Evolutionary conservation across 495 filamentous ascomycete genomes (phyloP), one percentile per base, ranked within the genome.

Genomic region (Eremomyces bilateralis): DNA sequence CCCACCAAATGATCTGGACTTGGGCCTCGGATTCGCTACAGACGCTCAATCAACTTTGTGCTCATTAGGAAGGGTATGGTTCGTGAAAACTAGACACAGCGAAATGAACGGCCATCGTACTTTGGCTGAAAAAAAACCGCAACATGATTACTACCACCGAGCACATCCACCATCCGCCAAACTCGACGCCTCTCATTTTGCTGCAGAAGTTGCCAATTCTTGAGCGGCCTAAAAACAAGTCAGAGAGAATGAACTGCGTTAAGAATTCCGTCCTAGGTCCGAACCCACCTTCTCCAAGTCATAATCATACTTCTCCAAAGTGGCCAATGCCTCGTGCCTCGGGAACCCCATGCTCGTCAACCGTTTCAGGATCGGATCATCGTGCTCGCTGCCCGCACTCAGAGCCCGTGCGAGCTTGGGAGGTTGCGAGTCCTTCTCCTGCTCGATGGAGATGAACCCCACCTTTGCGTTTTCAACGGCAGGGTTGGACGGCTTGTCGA

Each of bases 271-370:
- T 64, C 19, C 52, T 88, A 41, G 74, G 84, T 56, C 80, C 80
- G 8, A 65, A 56, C 71, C 60, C 60, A 93, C 88, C 73, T 81
- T 78, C 51, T 91, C 82, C 48, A 93, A 62, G 56, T 94, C 84
- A 54, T 93, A 92, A 50, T 93, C 84, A 54, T 73, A 88, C 53
- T 82, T 84, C 62, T 94, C 88, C 49, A 97, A 56, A 21, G 88
- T 88, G 36, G 59, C 62, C 20, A 95, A 60, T n/a, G 80, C 77
- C 29, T 78, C 73, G 4, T 65, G 64, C 28, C 88, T 62, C 18
- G 73, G 61, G 53, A 88, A 97, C 2, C 88, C 88, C 83, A 95
- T 90, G 18, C 67, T 70, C 8, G 80, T 92, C 51, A 97, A 50
- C 41, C 81, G 75, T 58, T 88, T 84, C 36, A 95, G 59, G 31